phyloP scores from a whole-genome alignment of 371 early-diverging fungal species.

The Cokeromyces recurvatus region DNA sequence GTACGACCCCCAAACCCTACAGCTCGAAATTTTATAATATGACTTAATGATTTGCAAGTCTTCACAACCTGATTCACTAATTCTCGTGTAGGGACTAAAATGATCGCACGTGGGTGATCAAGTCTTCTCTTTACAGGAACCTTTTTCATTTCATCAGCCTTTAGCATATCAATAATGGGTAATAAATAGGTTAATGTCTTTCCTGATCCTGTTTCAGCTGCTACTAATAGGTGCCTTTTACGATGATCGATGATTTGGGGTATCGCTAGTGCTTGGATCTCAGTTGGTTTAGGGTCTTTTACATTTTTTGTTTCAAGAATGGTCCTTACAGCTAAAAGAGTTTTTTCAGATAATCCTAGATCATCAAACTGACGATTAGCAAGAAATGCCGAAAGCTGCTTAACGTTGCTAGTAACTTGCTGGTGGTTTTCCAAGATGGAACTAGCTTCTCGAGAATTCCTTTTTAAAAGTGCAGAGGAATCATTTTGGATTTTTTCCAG shows the following conservation, averaged over 20 bases:
- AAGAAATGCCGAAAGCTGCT: slow-evolving; percentile 37
- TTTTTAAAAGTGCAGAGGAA: background rate
- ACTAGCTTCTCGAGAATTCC: background rate
- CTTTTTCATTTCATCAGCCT: slow-evolving; percentile 60
- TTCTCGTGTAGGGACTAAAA: slow-evolving; percentile 97
- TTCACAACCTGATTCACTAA: slow-evolving; percentile 81
- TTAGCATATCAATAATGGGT: slow-evolving; percentile 77
- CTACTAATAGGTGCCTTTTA: slow-evolving; percentile 66
- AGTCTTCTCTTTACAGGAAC: slow-evolving; percentile 39
- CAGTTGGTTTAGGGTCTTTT: slow-evolving; percentile 67
- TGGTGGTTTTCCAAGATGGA: background rate
- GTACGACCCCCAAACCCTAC: slow-evolving; percentile 52
- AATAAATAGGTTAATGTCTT: slow-evolving; percentile 97
- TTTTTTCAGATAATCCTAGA: slow-evolving; percentile 51
- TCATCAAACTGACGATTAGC: slow-evolving; percentile 52
- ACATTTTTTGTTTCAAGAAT: slow-evolving; percentile 40
- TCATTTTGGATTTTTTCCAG: slow-evolving; percentile 24
- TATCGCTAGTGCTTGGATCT: slow-evolving; percentile 89
- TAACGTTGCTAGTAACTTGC: slow-evolving; percentile 15
- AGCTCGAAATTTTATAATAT: slow-evolving; percentile 67
- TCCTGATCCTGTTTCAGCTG: slow-evolving; percentile 98
- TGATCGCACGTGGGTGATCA: slow-evolving; percentile 77
- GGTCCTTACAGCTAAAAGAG: slow-evolving; percentile 27
- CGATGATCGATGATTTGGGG: slow-evolving; percentile 62
- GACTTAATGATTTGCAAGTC: slow-evolving; percentile 63